phyloP scores from a whole-genome alignment of 1,284 basidiomycete species.

The Naganishia sp. region DNA sequence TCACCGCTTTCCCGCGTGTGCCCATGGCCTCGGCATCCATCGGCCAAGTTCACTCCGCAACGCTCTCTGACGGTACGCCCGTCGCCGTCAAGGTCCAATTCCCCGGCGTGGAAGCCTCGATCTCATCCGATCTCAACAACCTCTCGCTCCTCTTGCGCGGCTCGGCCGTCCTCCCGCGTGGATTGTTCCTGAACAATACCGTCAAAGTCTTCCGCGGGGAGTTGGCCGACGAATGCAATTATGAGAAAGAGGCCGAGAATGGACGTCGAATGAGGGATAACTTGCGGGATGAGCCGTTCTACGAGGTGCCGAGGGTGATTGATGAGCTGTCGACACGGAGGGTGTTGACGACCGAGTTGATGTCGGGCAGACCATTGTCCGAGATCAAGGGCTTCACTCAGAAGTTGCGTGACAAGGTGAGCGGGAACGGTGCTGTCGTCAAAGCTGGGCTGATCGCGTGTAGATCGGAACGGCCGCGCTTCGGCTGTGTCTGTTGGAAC shows the following conservation, averaged over 20 bases:
- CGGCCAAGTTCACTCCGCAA: conserved; percentile 88
- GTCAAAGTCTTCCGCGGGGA: conserved; percentile 86
- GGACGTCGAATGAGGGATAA: conserved; percentile 64
- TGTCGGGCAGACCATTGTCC: conserved; percentile 77
- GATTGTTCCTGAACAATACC: conserved; percentile 85
- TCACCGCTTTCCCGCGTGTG: conserved; percentile 74
- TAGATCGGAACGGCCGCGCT: conserved; percentile 83
- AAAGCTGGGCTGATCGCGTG: not conserved
- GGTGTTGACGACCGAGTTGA: conserved; percentile 87
- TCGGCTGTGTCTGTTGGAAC: conserved; percentile 82
- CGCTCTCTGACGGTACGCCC: conserved; percentile 57
- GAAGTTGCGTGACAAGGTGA: conserved; percentile 72
- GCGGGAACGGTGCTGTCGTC: conserved; percentile 39
- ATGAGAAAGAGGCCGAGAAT: conserved; percentile 80
- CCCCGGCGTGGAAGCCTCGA: conserved; percentile 83
- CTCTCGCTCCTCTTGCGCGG: conserved; percentile 80
- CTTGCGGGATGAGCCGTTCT: conserved; percentile 66
- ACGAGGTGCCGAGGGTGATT: conserved; percentile 79
- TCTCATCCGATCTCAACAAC: conserved; percentile 83
- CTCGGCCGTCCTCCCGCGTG: conserved; percentile 77
- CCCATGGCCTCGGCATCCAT: conserved; percentile 97
- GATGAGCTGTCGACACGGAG: conserved; percentile 73
- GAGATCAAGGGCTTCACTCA: conserved; percentile 64
- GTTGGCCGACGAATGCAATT: conserved; percentile 93
- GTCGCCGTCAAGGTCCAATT: conserved; percentile 97